Evolutionary conservation across 257 asterid genomes (phyloP).

Genomic region (Marsdenia floribunda): DNA sequence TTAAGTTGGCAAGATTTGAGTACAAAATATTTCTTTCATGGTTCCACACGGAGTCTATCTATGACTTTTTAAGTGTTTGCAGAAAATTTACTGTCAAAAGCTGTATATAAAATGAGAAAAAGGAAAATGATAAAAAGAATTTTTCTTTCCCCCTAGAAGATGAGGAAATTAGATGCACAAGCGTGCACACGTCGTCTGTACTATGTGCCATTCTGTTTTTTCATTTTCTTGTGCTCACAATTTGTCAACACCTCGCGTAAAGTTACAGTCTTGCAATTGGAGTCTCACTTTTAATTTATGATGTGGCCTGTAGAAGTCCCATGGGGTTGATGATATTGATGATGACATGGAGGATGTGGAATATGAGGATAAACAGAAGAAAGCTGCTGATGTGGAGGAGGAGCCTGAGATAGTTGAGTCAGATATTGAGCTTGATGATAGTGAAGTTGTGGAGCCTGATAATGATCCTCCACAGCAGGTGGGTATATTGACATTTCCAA

Average conservation of each 20-base stretch:
- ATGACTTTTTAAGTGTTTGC: not conserved
- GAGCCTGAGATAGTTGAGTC: slow-evolving; percentile 93
- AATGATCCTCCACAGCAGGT: slow-evolving; percentile 85
- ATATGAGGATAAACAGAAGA: slow-evolving; percentile 33
- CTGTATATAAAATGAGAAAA: not conserved
- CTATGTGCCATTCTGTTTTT: not conserved
- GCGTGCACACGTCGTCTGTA: not conserved
- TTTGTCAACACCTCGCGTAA: not conserved
- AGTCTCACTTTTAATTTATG: not conserved
- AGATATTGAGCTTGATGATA: slow-evolving; percentile 83
- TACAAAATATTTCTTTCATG: not conserved
- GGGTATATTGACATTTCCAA: not conserved
- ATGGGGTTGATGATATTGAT: slow-evolving; percentile 53
- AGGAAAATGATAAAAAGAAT: not conserved
- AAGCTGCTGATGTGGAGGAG: slow-evolving; percentile 48
- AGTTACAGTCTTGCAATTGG: not conserved
- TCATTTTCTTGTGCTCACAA: not conserved
- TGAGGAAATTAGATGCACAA: not conserved
- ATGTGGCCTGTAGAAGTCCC: slow-evolving; percentile 43
- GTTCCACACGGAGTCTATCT: not conserved
- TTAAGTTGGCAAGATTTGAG: not conserved
- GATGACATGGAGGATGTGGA: slow-evolving; percentile 61
- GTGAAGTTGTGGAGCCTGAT: slow-evolving; percentile 79
- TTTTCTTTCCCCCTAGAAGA: not conserved
- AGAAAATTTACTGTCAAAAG: not conserved